Evolutionary conservation across 257 asterid genomes (phyloP).

Genomic region (Ajuga chamaepitys): DNA sequence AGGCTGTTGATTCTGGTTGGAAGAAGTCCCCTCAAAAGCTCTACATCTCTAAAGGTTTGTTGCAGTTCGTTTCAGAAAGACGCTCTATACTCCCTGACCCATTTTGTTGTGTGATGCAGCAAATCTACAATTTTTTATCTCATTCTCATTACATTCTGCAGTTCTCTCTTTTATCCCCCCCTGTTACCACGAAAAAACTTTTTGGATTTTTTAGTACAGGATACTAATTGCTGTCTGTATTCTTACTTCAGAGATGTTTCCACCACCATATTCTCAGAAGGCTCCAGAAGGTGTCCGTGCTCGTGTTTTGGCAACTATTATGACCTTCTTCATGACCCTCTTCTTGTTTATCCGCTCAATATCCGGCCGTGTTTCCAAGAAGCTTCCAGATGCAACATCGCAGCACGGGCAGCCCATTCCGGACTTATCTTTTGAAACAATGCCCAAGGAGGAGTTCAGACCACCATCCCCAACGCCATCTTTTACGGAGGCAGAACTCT

Average conservation of each 20-base stretch:
- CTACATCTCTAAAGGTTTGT: constrained; percentile 49
- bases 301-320: constrained; percentile 46
- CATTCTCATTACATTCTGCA: background rate
- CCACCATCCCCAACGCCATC: constrained; percentile 81
- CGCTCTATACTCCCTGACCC: background rate
- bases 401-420: constrained; percentile 28
- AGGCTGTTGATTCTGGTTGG: constrained; percentile 90
- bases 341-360: constrained; percentile 52
- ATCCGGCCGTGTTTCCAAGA: constrained; percentile 38
- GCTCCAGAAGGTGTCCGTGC: constrained; percentile 48
- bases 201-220: background rate
- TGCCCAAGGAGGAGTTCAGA: constrained; percentile 59
- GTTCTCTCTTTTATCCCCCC: too few relatives aligned
- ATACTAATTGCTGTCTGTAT: background rate
- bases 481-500: constrained; percentile 68
- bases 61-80: background rate
- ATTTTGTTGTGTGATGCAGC: background rate
- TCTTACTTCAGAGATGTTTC: constrained; percentile 32
- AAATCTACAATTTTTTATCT: background rate
- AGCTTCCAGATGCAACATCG: constrained; percentile 38
- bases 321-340: constrained; percentile 70
- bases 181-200: background rate
- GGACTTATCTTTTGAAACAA: constrained; percentile 44
- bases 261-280: constrained; percentile 37
- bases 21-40: constrained; percentile 63